Evolutionary conservation across 1,284 basidiomycete genomes (phyloP).

Genomic region (Cryptococcus sp.): DNA sequence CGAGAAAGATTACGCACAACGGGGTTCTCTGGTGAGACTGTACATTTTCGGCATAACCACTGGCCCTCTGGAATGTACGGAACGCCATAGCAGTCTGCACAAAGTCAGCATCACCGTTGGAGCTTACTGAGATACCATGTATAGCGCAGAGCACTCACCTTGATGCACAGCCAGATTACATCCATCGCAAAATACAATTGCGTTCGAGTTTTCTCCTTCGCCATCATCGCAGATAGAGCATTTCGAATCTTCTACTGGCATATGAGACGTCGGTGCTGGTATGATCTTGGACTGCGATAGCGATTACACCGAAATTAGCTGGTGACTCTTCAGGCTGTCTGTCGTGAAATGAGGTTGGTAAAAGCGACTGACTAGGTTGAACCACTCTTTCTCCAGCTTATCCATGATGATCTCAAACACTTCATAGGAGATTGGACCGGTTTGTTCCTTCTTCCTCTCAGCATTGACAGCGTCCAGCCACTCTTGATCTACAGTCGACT

Average conservation of each 20-base stretch:
- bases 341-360: background rate
- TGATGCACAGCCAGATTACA: slow-evolving; percentile 99
- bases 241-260: slow-evolving; percentile 89
- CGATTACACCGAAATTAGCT: slow-evolving; percentile 6
- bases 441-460: slow-evolving; percentile 76
- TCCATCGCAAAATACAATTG: slow-evolving; percentile 99
- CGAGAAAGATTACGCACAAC: slow-evolving; percentile 63
- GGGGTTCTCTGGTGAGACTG: slow-evolving; percentile 93
- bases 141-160: slow-evolving; percentile 57
- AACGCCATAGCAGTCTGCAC: slow-evolving; percentile 93
- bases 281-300: slow-evolving; percentile 76
- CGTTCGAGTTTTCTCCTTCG: slow-evolving; percentile 97
- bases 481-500: slow-evolving; percentile 71
- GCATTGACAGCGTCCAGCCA: slow-evolving; percentile 88
- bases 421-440: slow-evolving; percentile 77
- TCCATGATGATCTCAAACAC: slow-evolving; percentile 97
- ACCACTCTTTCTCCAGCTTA: slow-evolving; percentile 98
- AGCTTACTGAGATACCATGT: background rate
- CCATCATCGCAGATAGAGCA: slow-evolving; percentile 98
- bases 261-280: slow-evolving; percentile 72
- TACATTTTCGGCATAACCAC: slow-evolving; percentile 98
- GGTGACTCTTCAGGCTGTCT: background rate
- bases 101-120: slow-evolving; percentile 11
- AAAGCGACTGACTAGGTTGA: slow-evolving; percentile 70
- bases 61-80: slow-evolving; percentile 99